Evolutionary conservation across 208 protist genomes (phyloP).

Genomic region (Tritrichomonas musculus): DNA sequence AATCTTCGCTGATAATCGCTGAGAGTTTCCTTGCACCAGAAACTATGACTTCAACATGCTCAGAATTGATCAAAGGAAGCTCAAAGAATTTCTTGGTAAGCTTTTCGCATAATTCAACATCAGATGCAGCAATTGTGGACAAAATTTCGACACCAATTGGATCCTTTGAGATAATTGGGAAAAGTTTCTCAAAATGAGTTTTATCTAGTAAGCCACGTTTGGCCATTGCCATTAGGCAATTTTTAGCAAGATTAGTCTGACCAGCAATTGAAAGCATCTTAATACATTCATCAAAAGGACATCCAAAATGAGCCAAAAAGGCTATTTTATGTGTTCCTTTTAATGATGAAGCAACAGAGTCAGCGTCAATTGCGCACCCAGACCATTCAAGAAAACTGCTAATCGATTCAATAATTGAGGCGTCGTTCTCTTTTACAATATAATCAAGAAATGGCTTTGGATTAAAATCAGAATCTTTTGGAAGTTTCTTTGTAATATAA

Average conservation of each 20-base stretch:
- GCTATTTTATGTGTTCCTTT: background rate
- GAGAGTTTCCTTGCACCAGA: background rate
- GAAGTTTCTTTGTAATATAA: background rate
- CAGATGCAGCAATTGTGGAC: background rate
- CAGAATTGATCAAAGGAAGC: background rate
- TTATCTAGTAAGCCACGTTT: background rate
- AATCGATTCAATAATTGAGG: background rate
- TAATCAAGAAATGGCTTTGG: background rate
- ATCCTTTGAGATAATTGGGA: background rate
- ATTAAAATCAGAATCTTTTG: background rate
- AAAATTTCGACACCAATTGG: slow-evolving; percentile 17
- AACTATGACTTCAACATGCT: slow-evolving; percentile 15
- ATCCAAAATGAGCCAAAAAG: background rate
- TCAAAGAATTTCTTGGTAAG: background rate
- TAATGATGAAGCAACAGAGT: background rate
- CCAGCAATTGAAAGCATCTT: background rate
- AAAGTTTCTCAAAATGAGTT: background rate
- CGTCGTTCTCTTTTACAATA: background rate
- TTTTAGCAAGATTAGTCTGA: background rate
- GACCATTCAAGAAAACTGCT: background rate
- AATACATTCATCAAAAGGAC: background rate
- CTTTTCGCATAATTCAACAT: background rate
- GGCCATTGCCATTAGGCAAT: background rate
- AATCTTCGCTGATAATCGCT: background rate
- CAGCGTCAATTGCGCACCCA: background rate